These are phyloP conservation scores for Dioscorea alata DNA, from an alignment of 106 monocot species.

Conservation along the genomic window DNA sequence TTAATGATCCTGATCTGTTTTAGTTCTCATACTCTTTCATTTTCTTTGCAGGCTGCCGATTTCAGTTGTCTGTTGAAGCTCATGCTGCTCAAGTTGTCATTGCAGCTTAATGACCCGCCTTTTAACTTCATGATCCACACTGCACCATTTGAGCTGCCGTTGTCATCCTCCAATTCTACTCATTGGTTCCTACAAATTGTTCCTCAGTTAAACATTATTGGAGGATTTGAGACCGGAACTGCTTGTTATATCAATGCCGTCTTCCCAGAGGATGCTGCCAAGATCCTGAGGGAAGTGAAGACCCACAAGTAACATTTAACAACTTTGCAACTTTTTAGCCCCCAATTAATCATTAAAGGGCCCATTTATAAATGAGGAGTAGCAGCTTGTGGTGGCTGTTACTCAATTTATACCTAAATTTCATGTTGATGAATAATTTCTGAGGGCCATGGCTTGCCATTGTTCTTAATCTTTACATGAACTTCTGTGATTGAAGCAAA, in stretches of 20 bases:
- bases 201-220: constrained; percentile 53
- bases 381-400: no score
- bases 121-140: constrained; percentile 91
- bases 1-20: not conserved
- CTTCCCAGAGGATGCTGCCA: constrained; percentile 89
- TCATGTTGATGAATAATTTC: no score
- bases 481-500: no score
- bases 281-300: constrained; percentile 59
- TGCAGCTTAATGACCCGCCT: constrained; percentile 80
- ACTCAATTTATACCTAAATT: no score
- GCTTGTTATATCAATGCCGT: constrained; percentile 93
- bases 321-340: not conserved
- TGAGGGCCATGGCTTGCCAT: no score
- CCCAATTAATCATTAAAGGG: not conserved
- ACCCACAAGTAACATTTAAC: not conserved
- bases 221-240: constrained; percentile 89
- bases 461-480: no score
- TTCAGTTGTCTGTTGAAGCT: constrained; percentile 63
- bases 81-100: constrained; percentile 63
- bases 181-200: constrained; percentile 98
- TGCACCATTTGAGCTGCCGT: constrained; percentile 47
- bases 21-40: not conserved
- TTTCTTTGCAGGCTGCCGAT: constrained; percentile 56
- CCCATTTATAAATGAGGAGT: no score
- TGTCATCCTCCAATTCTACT: constrained; percentile 31